A percentile compares a stretch with the other conserved stretches of the same genome.
Conservation (phyloP, 1,284 basidiomycete species). For the Irpex rosettiformis region DNA sequence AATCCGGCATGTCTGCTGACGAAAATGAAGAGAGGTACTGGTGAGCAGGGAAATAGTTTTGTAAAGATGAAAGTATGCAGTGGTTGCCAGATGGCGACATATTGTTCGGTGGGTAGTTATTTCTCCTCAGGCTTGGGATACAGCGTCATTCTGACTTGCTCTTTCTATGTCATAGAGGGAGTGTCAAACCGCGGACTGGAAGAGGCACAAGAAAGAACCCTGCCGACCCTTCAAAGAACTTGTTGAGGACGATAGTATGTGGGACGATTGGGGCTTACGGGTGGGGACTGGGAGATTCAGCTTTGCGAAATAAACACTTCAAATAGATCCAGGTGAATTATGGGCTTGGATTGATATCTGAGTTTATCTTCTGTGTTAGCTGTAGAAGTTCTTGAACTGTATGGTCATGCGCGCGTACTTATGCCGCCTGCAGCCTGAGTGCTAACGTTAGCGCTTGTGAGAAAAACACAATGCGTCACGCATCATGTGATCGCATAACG, state of each 20-base stretch:
- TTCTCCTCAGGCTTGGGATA: neutral
- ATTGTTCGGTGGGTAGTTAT: slow-evolving; percentile 24
- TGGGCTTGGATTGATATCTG: too few species aligned
- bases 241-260: slow-evolving; percentile 20
- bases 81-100: slow-evolving; percentile 19
- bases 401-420: too few species aligned
- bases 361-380: too few species aligned
- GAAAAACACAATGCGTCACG: too few species aligned
- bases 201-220: slow-evolving; percentile 23
- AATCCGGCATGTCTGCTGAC: slow-evolving; percentile 20
- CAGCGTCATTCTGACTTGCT: neutral
- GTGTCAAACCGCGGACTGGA: slow-evolving; percentile 22
- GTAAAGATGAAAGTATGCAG: slow-evolving; percentile 16
- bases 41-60: neutral
- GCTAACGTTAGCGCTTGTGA: too few species aligned
- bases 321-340: too few species aligned
- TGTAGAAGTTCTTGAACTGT: too few species aligned
- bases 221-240: slow-evolving; percentile 21
- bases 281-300: slow-evolving; percentile 13
- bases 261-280: slow-evolving; percentile 13
- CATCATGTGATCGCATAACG: neutral
- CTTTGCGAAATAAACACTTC: too few species aligned
- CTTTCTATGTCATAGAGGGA: slow-evolving; percentile 5
- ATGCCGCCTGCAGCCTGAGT: too few species aligned
- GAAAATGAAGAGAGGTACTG: slow-evolving; percentile 10